Conservation (phyloP, 2,329 filamentous ascomycete species). For the Lasiodiplodia gonubiensis region DNA sequence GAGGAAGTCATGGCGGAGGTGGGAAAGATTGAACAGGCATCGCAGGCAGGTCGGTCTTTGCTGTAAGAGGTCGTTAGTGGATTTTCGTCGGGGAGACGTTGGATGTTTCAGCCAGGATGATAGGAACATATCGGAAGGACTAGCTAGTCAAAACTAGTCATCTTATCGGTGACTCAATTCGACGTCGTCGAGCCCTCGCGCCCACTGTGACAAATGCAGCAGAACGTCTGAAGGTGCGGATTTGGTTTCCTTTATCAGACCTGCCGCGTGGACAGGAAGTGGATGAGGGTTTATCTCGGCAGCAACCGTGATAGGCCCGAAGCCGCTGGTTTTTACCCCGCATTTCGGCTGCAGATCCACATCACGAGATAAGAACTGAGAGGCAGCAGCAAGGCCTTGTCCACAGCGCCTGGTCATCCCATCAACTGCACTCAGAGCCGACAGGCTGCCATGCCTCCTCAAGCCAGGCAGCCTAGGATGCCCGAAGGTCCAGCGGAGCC, state of each 20-base stretch:
- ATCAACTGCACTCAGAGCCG: neutral
- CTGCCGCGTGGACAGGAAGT: neutral
- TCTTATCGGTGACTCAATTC: neutral
- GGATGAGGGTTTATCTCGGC: neutral
- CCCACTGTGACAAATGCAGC: neutral
- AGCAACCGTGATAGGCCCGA: neutral
- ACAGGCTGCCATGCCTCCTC: conserved; percentile 1
- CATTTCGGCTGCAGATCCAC: conserved; percentile 14
- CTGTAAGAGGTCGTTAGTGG: neutral
- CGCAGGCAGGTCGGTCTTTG: neutral
- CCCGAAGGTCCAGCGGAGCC: neutral
- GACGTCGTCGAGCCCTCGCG: neutral
- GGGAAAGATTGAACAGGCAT: neutral
- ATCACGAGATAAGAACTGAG: conserved; percentile 7
- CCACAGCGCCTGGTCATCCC: neutral
- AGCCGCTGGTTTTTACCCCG: conserved; percentile 10
- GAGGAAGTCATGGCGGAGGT: conserved; percentile 14
- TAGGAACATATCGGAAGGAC: neutral
- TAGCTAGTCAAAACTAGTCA: neutral
- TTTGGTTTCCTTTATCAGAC: neutral
- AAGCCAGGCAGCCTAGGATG: neutral
- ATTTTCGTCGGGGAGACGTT: neutral
- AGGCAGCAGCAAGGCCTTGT: neutral
- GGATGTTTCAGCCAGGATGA: neutral
- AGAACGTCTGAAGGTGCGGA: too few species aligned